Evolutionary conservation across 2,329 filamentous ascomycete genomes (phyloP), one percentile per base, ranked within the genome.

Genomic region (Nemania sp.): DNA sequence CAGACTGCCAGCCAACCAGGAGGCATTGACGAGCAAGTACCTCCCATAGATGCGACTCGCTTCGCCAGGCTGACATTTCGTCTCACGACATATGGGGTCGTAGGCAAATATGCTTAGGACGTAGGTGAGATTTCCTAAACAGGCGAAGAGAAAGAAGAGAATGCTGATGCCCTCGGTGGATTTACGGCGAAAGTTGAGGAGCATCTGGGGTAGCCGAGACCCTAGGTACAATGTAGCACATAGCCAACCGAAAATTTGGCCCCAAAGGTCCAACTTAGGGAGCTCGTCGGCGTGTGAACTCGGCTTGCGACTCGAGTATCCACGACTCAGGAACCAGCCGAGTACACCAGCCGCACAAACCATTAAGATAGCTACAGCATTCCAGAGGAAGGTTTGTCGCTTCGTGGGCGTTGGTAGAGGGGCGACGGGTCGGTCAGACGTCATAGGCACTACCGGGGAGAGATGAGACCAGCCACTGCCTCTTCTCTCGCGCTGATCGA

Each of bases 101-200:
- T 94, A 98, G 0, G 94, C 94, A 71, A 98, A 86, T 73, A 99
- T 98, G 43, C 91, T 94, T 43, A 97, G 83, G 20, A 98, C 94
- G 76, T 97, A 98, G 0, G 94, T 98, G 72, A 97, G 80, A 79
- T 99, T 99, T 1, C 96, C 96, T 5, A 98, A 88, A 77, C 95
- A 98, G 4, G 96, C 96, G 78, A 99, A 98, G 24, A 98, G 84
- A 83, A 98, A 98, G 82, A 98, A 99, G 11, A 98, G 86, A 82
- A 98, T 90, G 72, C 92, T 95, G 22, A 99, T 91, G 3, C 96
- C 96, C 64, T 98, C 94, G 0, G 94, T 98, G 51, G 91, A 94
- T 82, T 97, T 97, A 70, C 96, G 91, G 22, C 93, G 89, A 83
- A 93, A 97, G 80, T 98, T 99, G 61, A 98, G 88, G 7, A 98